These are phyloP conservation scores for Candida buenavistaensis DNA, from an alignment of 1,139 yeast species.

Conservation along the genomic window DNA sequence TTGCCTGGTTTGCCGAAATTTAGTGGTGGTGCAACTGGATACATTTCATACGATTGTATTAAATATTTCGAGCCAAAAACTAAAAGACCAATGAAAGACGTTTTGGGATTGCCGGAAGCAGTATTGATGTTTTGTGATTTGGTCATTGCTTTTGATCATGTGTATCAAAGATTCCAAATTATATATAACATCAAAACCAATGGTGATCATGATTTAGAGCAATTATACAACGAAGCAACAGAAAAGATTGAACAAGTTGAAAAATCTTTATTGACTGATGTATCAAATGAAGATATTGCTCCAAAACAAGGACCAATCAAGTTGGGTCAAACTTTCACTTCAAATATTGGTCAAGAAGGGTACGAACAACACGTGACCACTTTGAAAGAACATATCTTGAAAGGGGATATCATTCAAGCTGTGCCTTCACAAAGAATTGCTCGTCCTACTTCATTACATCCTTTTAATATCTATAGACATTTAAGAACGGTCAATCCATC, in stretches of 20 bases:
- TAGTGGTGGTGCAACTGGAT: slow-evolving; percentile 96
- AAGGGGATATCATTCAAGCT: slow-evolving; percentile 95
- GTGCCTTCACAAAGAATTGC: slow-evolving; percentile 97
- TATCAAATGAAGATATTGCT: slow-evolving; percentile 29
- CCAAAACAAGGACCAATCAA: slow-evolving; percentile 71
- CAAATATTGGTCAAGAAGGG: slow-evolving; percentile 92
- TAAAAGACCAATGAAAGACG: slow-evolving; percentile 70
- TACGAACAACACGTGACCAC: slow-evolving; percentile 77
- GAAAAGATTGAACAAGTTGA: slow-evolving; percentile 60
- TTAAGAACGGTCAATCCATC: slow-evolving; percentile 95
- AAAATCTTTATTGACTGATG: slow-evolving; percentile 42
- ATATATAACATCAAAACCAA: slow-evolving; percentile 69
- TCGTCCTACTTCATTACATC: slow-evolving; percentile 91
- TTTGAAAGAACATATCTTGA: slow-evolving; percentile 76
- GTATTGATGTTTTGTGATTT: slow-evolving; percentile 89
- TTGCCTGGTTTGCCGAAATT: slow-evolving; percentile 80
- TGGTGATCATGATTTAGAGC: slow-evolving; percentile 41
- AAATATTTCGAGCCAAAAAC: slow-evolving; percentile 95
- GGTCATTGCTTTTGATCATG: slow-evolving; percentile 89
- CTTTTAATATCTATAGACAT: slow-evolving; percentile 93
- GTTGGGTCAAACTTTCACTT: slow-evolving; percentile 63
- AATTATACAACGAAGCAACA: slow-evolving; percentile 57
- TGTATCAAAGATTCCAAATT: slow-evolving; percentile 87
- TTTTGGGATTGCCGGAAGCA: slow-evolving; percentile 84
- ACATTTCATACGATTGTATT: slow-evolving; percentile 93